Evolutionary conservation across 2,329 filamentous ascomycete genomes (phyloP).

Genomic region (Akanthomyces dipterigenus): DNA sequence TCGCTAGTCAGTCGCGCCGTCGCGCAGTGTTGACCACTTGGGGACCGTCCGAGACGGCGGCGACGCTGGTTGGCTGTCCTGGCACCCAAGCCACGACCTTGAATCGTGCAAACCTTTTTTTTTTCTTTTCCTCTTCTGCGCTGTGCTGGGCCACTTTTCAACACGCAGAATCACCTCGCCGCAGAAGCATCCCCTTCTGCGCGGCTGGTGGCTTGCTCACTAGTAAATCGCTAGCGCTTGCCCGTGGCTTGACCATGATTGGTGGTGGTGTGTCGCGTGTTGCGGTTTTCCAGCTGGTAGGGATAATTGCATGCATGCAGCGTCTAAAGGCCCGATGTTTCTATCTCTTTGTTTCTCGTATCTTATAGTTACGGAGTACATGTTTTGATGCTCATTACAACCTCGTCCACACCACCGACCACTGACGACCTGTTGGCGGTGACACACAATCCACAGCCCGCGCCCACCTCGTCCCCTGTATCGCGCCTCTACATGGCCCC

Average conservation of each 20-base stretch:
- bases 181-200: background rate
- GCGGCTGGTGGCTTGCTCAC: conserved; percentile 1
- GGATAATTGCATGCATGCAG: background rate
- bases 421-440: background rate
- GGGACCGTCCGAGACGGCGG: conserved; percentile 8
- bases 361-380: too few relatives aligned
- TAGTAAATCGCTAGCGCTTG: background rate
- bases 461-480: background rate
- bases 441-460: background rate
- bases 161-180: background rate
- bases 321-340: background rate
- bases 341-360: background rate
- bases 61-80: background rate
- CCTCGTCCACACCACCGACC: background rate
- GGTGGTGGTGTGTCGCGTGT: background rate
- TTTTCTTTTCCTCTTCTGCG: too few relatives aligned
- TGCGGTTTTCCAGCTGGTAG: background rate
- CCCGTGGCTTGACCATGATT: background rate
- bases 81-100: background rate
- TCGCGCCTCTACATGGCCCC: background rate
- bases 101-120: background rate
- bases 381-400: background rate
- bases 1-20: background rate
- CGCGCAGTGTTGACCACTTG: background rate
- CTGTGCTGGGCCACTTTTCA: background rate